phyloP scores from a whole-genome alignment of 164 flowering plant species.

The Santalum album region DNA sequence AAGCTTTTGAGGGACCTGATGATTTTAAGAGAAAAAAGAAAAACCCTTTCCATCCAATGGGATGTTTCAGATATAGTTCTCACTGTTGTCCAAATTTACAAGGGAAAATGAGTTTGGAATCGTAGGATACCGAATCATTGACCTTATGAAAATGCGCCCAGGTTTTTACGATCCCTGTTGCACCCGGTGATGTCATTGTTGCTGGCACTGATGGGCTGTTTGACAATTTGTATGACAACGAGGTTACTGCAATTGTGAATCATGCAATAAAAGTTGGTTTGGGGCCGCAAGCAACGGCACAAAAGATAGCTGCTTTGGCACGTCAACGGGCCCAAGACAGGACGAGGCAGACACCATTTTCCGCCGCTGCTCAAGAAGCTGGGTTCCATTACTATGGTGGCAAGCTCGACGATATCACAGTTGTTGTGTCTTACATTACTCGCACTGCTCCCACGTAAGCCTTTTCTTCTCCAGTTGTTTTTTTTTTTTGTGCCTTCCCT shows the following conservation, averaged over 20 bases:
- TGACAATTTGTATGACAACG: slow-evolving; percentile 52
- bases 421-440: slow-evolving; percentile 52
- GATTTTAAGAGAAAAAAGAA: too few relatives aligned
- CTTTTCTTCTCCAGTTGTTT: neutral
- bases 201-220: slow-evolving; percentile 71
- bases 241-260: slow-evolving; percentile 39
- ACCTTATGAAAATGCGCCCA: slow-evolving; percentile 13
- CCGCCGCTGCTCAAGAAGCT: slow-evolving; percentile 57
- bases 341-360: slow-evolving; percentile 45
- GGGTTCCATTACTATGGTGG: slow-evolving; percentile 53
- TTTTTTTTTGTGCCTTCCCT: too few relatives aligned
- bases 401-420: slow-evolving; percentile 63
- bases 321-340: slow-evolving; percentile 41
- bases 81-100: neutral
- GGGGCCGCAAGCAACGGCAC: slow-evolving; percentile 40
- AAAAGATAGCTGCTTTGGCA: slow-evolving; percentile 51
- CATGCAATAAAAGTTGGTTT: slow-evolving; percentile 35
- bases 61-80: too few relatives aligned
- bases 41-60: too few relatives aligned
- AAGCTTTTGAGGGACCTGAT: too few relatives aligned
- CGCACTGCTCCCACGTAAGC: slow-evolving; percentile 14
- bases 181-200: slow-evolving; percentile 50
- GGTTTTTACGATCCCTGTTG: slow-evolving; percentile 48
- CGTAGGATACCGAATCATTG: too few relatives aligned
- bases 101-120: too few relatives aligned